Evolutionary conservation across 169 alveolate species (phyloP).

Genomic region (Pseudocohnilembus persalinus): DNA sequence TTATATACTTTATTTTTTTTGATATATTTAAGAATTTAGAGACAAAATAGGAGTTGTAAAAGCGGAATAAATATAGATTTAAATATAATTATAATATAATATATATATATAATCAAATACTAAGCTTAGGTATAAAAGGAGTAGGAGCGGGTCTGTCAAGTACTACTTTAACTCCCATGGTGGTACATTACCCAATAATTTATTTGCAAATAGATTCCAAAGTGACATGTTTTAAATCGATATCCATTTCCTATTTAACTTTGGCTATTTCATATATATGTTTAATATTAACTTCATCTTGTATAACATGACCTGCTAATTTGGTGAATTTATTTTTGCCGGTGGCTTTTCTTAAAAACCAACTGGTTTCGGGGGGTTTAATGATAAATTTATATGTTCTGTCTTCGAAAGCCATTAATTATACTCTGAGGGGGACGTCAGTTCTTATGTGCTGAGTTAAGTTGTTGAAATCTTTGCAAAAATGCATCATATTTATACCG

Average conservation of each 20-base stretch:
- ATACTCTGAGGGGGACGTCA: conserved; percentile 65
- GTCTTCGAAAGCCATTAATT: conserved; percentile 57
- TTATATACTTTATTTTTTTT: too few species aligned
- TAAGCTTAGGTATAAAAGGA: conserved; percentile 23
- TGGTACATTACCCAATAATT: conserved; percentile 23
- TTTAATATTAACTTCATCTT: conserved; percentile 51
- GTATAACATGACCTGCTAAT: conserved; percentile 50
- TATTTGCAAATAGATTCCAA: conserved; percentile 35
- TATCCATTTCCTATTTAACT: conserved; percentile 60
- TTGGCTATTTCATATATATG: conserved; percentile 67
- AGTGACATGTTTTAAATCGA: conserved; percentile 32
- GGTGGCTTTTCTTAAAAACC: conserved; percentile 63
- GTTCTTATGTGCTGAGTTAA: conserved; percentile 47
- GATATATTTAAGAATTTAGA: too few species aligned
- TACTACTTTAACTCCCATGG: conserved; percentile 28
- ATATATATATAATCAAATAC: neutral
- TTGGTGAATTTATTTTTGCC: conserved; percentile 50
- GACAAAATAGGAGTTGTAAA: too few species aligned
- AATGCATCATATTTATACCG: conserved; percentile 73
- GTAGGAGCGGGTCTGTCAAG: conserved; percentile 2
- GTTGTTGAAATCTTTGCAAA: conserved; percentile 71
- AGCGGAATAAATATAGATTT: too few species aligned
- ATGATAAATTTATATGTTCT: conserved; percentile 56
- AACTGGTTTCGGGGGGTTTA: conserved; percentile 72
- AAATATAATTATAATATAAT: too few species aligned